Evolutionary conservation across 495 filamentous ascomycete species (phyloP).

Genomic region (Neurospora intermedia): DNA sequence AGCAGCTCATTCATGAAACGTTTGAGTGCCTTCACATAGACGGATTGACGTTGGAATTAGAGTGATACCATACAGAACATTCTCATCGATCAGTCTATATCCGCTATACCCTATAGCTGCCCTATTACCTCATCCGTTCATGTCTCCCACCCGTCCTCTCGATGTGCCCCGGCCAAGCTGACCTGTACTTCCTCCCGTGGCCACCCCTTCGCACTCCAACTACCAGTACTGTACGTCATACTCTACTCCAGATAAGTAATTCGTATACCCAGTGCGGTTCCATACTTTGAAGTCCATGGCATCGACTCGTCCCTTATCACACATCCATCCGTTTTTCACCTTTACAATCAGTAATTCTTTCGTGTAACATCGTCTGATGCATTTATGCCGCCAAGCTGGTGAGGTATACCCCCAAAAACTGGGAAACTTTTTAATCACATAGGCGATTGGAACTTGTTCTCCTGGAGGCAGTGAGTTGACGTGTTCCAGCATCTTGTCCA

Average conservation of each 20-base stretch:
- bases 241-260: no score
- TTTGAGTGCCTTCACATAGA: neutral
- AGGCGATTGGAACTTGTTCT: neutral
- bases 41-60: neutral
- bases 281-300: neutral
- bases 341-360: neutral
- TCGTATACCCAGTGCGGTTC: no score
- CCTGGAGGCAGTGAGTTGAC: neutral
- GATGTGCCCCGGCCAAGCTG: no score
- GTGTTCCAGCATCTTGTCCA: neutral
- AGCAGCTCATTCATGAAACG: neutral
- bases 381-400: neutral
- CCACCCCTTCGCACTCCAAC: no score
- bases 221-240: no score
- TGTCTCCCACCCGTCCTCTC: no score
- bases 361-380: neutral
- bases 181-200: no score
- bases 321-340: neutral
- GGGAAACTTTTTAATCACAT: neutral
- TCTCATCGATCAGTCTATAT: neutral
- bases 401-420: neutral
- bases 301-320: neutral
- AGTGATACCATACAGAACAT: neutral
- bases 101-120: neutral
- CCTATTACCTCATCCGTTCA: neutral